These are phyloP conservation scores for sweet orange (Citrus sinensis) DNA, from an alignment of 345 rosid genomes.

Conservation along the genomic window DNA sequence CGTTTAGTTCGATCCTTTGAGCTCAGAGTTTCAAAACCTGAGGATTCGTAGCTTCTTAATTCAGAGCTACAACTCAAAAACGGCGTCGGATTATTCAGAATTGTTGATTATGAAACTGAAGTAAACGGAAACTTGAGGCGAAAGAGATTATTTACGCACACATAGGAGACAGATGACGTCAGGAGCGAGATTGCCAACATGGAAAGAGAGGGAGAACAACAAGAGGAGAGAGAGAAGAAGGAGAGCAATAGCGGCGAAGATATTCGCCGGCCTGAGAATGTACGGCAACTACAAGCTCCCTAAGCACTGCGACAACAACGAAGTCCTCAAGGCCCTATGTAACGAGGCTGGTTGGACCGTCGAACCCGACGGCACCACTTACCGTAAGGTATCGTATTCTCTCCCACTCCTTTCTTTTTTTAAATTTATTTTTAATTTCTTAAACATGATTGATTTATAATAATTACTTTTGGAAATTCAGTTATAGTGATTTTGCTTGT, in stretches of 20 bases:
- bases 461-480: not conserved
- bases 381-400: slow-evolving; percentile 56
- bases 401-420: too few relatives aligned
- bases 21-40: not conserved
- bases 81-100: not conserved
- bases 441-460: not conserved
- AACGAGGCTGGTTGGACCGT: slow-evolving; percentile 89
- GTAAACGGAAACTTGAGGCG: not conserved
- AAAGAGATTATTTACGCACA: not conserved
- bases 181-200: slow-evolving; percentile 75
- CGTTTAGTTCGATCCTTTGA: not conserved
- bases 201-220: slow-evolving; percentile 92
- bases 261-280: slow-evolving; percentile 78
- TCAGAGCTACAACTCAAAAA: not conserved
- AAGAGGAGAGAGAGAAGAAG: slow-evolving; percentile 78
- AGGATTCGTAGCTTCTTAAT: not conserved
- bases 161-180: slow-evolving; percentile 47
- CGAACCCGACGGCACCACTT: slow-evolving; percentile 82
- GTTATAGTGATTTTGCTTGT: not conserved
- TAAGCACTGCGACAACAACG: slow-evolving; percentile 90
- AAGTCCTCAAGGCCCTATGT: slow-evolving; percentile 85
- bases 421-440: not conserved
- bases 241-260: slow-evolving; percentile 87
- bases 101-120: not conserved
- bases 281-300: slow-evolving; percentile 85